Base-by-base conservation (phyloP, 2,329 filamentous ascomycete genomes). In the Hymenoscyphus salicellus region DNA sequence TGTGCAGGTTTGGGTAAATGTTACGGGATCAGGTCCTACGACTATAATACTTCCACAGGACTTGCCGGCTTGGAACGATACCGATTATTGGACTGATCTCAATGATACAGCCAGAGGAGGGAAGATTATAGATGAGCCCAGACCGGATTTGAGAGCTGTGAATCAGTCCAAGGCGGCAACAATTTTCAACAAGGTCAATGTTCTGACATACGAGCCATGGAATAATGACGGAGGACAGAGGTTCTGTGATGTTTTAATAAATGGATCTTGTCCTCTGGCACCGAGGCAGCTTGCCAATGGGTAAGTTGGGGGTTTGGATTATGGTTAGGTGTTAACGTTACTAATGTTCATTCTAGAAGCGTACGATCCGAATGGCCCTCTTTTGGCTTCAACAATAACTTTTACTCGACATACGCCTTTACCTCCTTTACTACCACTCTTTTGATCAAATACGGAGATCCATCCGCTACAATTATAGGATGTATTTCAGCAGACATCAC, bases 1-100 rank as follows among this genome's bases (percentile, higher is more conserved):
- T 68, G 80, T 97, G 63, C 95, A 88, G 1, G 84, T 97, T 57
- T 98, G 92, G 80, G 94, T 93, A 60, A 97, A 98, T 77, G 92
- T 98, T 33, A 91, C 89, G 8, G 95, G 95, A 57, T 86, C 89
- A 33, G 71, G 71, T 6, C 65, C 68, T 60, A 30, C 58, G n/a
- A 52, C 3, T 23, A 52, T 23, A 52, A 82, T 84, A 55, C 81
- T 82, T 2, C 74, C 78, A 14, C 79, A 80, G n/a, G 66, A 77
- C 2, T 84, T 92, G 61, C 92, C 92, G 38, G 72, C 84, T 0
- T 77, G 83, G 20, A 77, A 83, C 71, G 83, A 86, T 73, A 77
- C 85, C 0, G 78, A 81, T 57, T 92, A 74, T 52, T 74, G 72
- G 92, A 91, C 75, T 70, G 68, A 64, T 2, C 46, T 52, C 23